Evolutionary conservation across 257 asterid genomes (phyloP), one percentile per base, ranked within the genome.

Genomic region (Scutellaria baicalensis): DNA sequence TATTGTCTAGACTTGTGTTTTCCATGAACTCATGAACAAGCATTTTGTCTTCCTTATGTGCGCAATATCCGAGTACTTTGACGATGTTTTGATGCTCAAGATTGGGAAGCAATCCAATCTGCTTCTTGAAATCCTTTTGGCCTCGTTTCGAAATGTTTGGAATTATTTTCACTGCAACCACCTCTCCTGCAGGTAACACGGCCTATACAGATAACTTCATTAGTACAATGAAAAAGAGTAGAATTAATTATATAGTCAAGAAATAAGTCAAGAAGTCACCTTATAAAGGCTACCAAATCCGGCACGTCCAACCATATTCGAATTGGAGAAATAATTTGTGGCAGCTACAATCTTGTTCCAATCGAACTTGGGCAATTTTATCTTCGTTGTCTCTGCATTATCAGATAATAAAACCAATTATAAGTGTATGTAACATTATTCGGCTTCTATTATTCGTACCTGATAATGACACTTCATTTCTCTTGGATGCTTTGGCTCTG

Each of bases 21-120:
- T 59, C 62, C 64, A 39, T 71, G 76, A 71, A 51, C n/a, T 61
- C 76, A 14, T 71, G 61, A 9, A 61, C 57, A 9, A 51, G 40
- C 20, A 71, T 2, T 5, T 7, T 50, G 20, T 61, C 56, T 8
- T 62, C 64, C 23, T 27, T 16, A 18, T 61, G 70, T 7, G 38
- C 6, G 47, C 52, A 61, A 8, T 61, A 49, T 4, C 70, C 59
- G 10, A 70, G 59, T 45, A 58, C 48, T 59, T 59, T 70, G 39
- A 58, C 31, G 47, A 70, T 43, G 47, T 70, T 66, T 45, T 17
- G 56, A 1, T 54, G 65, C 55, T 40, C 40, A 42, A 21, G 10
- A 35, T n/a, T 27, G 33, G 33, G 33, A 27, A 27, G 33, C 4
- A 27, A 27, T 2, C 33, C 33, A 27, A 27, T 27, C 33, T 27